These are phyloP conservation scores for Pilasporangium apinafurcum DNA, from an alignment of 352 stramenopile genomes.

Conservation along the genomic window DNA sequence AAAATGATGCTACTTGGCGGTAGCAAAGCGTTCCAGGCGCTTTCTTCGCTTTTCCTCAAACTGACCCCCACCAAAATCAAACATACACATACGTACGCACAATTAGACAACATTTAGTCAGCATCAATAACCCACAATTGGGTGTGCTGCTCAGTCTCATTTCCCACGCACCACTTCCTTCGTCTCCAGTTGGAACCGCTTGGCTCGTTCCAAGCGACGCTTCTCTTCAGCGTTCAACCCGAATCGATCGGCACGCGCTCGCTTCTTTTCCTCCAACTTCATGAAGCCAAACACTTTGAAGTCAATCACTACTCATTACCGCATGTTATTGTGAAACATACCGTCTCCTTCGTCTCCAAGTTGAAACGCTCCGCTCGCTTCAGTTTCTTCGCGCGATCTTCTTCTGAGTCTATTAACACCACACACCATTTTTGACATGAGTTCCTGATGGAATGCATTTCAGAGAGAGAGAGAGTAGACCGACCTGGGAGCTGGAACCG, in stretches of 20 bases:
- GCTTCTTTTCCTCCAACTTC: conserved; percentile 81
- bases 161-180: conserved; percentile 53
- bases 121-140: not conserved
- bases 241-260: conserved; percentile 72
- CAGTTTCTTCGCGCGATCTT: conserved; percentile 62
- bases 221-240: conserved; percentile 79
- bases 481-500: conserved; percentile 56
- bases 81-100: not conserved
- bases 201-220: conserved; percentile 71
- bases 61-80: conserved; percentile 12
- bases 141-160: not conserved
- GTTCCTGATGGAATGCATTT: not conserved
- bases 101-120: conserved; percentile 5
- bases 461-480: conserved; percentile 10
- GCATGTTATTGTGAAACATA: conserved; percentile 9
- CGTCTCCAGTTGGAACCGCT: conserved; percentile 81
- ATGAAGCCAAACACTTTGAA: conserved; percentile 2
- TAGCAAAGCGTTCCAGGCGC: conserved; percentile 60
- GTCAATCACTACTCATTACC: too few relatives aligned
- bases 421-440: not conserved
- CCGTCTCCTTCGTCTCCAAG: conserved; percentile 71
- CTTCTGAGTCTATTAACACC: conserved; percentile 11
- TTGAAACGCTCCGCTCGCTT: conserved; percentile 74
- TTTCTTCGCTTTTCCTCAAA: conserved; percentile 74
- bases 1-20: conserved; percentile 7